These are phyloP conservation scores for Angophora floribunda DNA, from an alignment of 345 rosid species.

Conservation along the genomic window DNA sequence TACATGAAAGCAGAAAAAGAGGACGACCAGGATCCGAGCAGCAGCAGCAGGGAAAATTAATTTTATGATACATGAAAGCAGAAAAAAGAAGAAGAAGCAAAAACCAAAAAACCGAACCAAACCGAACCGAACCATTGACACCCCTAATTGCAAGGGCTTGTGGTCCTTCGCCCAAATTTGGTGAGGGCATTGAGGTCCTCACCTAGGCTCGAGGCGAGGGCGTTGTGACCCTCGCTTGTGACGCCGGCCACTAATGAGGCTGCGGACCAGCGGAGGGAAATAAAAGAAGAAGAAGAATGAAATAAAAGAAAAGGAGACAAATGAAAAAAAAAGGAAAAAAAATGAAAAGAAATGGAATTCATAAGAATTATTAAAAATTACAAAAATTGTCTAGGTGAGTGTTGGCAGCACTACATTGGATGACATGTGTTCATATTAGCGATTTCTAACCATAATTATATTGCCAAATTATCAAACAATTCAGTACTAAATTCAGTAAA, in stretches of 20 bases:
- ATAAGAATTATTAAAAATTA: neutral
- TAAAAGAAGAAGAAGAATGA: neutral
- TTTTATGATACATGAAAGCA: too few species aligned
- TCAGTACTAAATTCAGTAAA: neutral
- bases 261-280: neutral
- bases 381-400: neutral
- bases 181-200: neutral
- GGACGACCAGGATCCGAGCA: too few species aligned
- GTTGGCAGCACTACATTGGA: accelerated
- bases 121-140: too few species aligned
- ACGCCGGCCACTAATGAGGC: neutral
- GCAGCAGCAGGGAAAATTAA: too few species aligned
- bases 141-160: neutral
- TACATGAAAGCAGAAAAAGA: too few species aligned
- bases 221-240: neutral
- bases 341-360: neutral
- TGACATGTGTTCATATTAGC: accelerated
- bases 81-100: too few species aligned
- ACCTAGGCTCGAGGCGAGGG: neutral
- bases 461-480: neutral
- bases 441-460: neutral
- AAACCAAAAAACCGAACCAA: too few species aligned
- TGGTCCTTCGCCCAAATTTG: neutral
- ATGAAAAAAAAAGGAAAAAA: neutral
- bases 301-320: neutral